Evolutionary conservation across 139 green algal species (phyloP).

Genomic region (Micractinium sp.): DNA sequence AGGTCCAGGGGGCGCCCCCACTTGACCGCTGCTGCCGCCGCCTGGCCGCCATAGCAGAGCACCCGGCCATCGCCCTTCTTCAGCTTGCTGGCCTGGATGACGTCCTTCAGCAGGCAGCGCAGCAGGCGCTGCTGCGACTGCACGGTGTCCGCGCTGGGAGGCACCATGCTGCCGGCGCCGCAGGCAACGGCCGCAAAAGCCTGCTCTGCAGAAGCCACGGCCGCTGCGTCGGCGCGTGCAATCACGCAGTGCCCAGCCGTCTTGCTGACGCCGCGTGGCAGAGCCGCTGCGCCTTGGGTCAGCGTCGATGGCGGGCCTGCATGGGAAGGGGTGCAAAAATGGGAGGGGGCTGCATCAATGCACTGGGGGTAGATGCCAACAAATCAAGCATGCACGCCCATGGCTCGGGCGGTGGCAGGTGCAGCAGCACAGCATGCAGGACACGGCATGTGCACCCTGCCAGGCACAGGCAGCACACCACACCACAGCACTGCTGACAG

Average conservation of each 20-base stretch:
- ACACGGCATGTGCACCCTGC: too few species aligned
- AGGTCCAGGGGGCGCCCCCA: slow-evolving; percentile 46
- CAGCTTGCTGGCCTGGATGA: slow-evolving; percentile 29
- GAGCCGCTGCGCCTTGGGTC: slow-evolving; percentile 19
- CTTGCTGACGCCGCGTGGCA: slow-evolving; percentile 36
- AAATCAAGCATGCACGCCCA: neutral
- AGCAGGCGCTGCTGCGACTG: slow-evolving; percentile 23
- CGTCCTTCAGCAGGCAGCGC: slow-evolving; percentile 46
- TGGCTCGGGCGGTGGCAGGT: neutral
- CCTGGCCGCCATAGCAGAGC: slow-evolving; percentile 45
- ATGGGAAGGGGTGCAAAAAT: slow-evolving; percentile 28
- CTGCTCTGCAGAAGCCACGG: slow-evolving; percentile 53
- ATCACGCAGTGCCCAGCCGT: slow-evolving; percentile 36
- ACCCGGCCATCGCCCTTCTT: slow-evolving; percentile 26
- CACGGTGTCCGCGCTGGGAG: neutral
- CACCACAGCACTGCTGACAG: neutral
- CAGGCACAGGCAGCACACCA: too few species aligned
- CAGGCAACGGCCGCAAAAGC: slow-evolving; percentile 5
- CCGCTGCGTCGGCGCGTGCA: slow-evolving; percentile 57
- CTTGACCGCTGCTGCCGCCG: slow-evolving; percentile 43
- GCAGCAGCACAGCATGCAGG: neutral
- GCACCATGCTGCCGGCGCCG: slow-evolving; percentile 33
- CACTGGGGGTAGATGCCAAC: neutral
- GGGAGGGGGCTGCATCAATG: neutral
- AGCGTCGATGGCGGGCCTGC: slow-evolving; percentile 20